Percentiles rank a stretch among this genome's conserved stretches.
These are phyloP conservation scores for Suhomyces sp. DNA, from an alignment of 805 yeast genomes.

Conservation along the genomic window DNA sequence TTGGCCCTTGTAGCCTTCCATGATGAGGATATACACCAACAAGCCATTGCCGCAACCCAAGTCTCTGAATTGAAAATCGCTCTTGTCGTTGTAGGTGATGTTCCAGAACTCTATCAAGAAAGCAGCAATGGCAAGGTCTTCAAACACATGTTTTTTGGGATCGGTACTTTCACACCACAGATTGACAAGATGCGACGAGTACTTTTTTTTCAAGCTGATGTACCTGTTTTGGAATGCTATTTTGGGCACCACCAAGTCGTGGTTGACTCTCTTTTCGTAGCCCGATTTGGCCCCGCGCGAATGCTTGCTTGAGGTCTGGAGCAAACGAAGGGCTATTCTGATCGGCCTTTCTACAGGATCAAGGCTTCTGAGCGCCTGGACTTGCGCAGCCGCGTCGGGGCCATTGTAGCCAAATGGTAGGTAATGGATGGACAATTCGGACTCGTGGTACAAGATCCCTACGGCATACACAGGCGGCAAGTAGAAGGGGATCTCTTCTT, in stretches of 20 bases:
- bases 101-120: constrained; percentile 86
- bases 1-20: constrained; percentile 77
- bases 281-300: constrained; percentile 81
- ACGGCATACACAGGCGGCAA: constrained; percentile 83
- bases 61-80: constrained; percentile 71
- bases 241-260: constrained; percentile 81
- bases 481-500: constrained; percentile 76
- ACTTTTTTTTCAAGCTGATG: constrained; percentile 73
- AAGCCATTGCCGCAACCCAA: constrained; percentile 95
- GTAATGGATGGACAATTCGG: constrained; percentile 67
- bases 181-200: constrained; percentile 70
- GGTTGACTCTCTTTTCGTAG: constrained; percentile 82
- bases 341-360: constrained; percentile 59
- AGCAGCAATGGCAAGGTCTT: constrained; percentile 94
- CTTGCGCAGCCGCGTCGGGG: neutral
- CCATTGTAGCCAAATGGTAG: constrained; percentile 49
- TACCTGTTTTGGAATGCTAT: constrained; percentile 81
- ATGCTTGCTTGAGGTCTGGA: constrained; percentile 80
- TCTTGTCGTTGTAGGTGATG: constrained; percentile 37
- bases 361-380: constrained; percentile 25
- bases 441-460: constrained; percentile 55
- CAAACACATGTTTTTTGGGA: constrained; percentile 93
- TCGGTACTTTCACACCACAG: constrained; percentile 94
- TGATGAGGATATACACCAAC: constrained; percentile 65
- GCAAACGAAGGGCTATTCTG: constrained; percentile 76